A percentile compares a stretch with the other conserved stretches of the same genome.
Evolutionary conservation across 1,284 basidiomycete genomes (phyloP).

Genomic region (Amylostereum areolatum): DNA sequence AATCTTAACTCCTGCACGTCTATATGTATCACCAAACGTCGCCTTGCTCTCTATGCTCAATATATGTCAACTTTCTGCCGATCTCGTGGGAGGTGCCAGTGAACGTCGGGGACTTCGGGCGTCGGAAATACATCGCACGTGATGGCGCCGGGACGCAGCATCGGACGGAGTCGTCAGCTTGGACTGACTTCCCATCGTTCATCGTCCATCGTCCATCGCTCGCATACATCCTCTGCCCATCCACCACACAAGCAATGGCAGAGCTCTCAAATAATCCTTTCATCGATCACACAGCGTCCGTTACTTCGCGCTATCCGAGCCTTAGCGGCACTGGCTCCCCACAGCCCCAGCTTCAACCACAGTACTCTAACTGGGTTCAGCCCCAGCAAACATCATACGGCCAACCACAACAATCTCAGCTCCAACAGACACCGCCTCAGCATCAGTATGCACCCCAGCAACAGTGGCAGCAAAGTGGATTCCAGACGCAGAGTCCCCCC

Average conservation of each 20-base stretch:
- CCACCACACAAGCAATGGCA: conserved; percentile 11
- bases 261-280: conserved; percentile 34
- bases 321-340: conserved; percentile 15
- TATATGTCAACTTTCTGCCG: too few species aligned
- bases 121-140: too few species aligned
- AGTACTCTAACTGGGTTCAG: conserved; percentile 24
- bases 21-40: too few species aligned
- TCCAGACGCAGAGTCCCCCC: conserved; percentile 8
- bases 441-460: conserved; percentile 16
- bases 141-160: too few species aligned
- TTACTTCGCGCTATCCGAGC: conserved; percentile 27
- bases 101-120: too few species aligned
- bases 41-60: too few species aligned
- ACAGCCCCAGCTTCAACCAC: conserved; percentile 13
- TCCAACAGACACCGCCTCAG: conserved; percentile 1
- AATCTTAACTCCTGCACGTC: too few species aligned
- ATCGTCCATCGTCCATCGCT: too few species aligned
- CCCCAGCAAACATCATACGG: conserved; percentile 8
- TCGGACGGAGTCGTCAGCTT: too few species aligned
- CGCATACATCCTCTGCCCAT: conserved; percentile 10
- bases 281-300: conserved; percentile 29
- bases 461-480: conserved; percentile 20
- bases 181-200: too few species aligned
- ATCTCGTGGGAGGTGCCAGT: too few species aligned
- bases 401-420: conserved; percentile 7